Evolutionary conservation across 345 rosid species (phyloP), one percentile per base, ranked within the genome.

Genomic region (Hibiscus trionum): DNA sequence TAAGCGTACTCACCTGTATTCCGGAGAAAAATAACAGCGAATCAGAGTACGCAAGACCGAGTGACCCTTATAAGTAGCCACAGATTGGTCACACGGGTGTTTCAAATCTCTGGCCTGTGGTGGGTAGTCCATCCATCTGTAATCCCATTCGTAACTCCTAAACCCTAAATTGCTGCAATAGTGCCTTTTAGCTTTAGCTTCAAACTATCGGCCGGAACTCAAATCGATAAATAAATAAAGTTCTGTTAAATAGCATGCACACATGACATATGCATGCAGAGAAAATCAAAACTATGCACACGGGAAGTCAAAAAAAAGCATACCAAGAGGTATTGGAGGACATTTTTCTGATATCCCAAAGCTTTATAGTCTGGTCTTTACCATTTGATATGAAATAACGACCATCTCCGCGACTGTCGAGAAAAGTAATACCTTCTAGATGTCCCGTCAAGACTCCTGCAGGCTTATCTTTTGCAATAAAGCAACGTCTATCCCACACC

Each of bases 321-420:
- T 76, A 89, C 95, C 86, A 66, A 16, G 78, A 14, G 39, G 78
- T 35, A 77, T 82, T 73, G 16, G 95, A 78, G 44, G 87, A 76
- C 98, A 94, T 94, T 79, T 82, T 90, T 63, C 97, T 80, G 72
- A 94, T 91, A 84, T 94, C 97, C 98, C 98, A 94, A 33, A 94
- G 87, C 75, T 94, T 94, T 84, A 86, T 91, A 31, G 89, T 76
- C 82, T 94, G 98, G 81, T 94, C 98, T 88, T 94, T 91, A 70
- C 96, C 91, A 80, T 94, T 94, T 46, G 98, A 91, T 74, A 94
- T 90, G 72, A 94, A 86, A 79, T 91, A 87, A 58, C 95, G 93
- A 72, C 97, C 95, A 86, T 94, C 98, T 35, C 98, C 95, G 56
- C 90, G 97, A 77, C 91, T 90, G 71, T 91, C 95, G 8, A 94